A percentile compares a stretch with the other conserved stretches of the same genome.
Evolutionary conservation across 31 red algal genomes (phyloP).

Genomic region (Odonthalia washingtoniensis): DNA sequence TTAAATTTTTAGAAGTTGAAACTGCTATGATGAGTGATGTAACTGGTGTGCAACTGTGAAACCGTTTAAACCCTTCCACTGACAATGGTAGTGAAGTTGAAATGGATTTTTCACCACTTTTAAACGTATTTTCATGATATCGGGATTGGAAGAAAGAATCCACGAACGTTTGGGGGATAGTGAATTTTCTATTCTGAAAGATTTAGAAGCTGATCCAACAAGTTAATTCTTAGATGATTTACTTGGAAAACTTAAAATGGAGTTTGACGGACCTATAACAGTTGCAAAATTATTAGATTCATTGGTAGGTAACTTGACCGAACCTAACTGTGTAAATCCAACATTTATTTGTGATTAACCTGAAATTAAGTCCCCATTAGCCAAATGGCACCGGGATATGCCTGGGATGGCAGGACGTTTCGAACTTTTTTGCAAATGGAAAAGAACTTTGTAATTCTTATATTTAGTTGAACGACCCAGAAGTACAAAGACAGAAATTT

Average conservation of each 20-base stretch:
- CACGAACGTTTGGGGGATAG: constrained; percentile 33
- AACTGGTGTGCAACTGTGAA: constrained; percentile 91
- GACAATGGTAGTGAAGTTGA: constrained; percentile 62
- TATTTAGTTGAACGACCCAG: constrained; percentile 95
- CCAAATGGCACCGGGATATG: constrained; percentile 85
- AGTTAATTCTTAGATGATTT: constrained; percentile 64
- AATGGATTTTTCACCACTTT: constrained; percentile 98
- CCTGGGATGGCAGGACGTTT: constrained; percentile 92
- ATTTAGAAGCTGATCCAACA: constrained; percentile 64
- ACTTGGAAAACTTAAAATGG: constrained; percentile 61
- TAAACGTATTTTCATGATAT: constrained; percentile 84
- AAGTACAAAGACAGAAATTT: constrained; percentile 90
- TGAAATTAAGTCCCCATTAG: constrained; percentile 94
- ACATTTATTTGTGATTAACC: constrained; percentile 99
- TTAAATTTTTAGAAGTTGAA: constrained; percentile 94
- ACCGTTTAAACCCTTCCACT: constrained; percentile 95
- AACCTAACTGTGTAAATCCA: constrained; percentile 91
- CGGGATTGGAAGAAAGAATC: constrained; percentile 74
- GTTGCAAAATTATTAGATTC: constrained; percentile 88
- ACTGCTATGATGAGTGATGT: constrained; percentile 97
- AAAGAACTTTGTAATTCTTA: constrained; percentile 95
- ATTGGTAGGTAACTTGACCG: constrained; percentile 89
- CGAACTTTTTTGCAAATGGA: constrained; percentile 96
- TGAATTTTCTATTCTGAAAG: constrained; percentile 61
- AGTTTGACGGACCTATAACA: constrained; percentile 87